Base-by-base conservation (phyloP, 768 basidiomycete species). In the Tulasnella sp. region DNA sequence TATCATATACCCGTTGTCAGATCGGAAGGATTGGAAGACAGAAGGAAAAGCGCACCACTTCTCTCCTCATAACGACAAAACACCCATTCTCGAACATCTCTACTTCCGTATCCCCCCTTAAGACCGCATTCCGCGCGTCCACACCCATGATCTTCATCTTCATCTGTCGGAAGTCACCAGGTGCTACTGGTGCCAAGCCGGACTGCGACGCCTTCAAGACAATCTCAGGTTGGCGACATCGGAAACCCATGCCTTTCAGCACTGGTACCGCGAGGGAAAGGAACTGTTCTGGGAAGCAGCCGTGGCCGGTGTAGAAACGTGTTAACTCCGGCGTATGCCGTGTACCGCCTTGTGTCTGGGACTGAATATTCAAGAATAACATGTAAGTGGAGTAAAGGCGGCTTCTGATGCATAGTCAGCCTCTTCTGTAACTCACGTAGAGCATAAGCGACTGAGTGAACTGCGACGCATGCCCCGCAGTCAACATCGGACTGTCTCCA, bases 391-490 rank as follows among this genome's bases (percentile, higher is more conserved):
- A 11, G 24, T 11, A 15, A 22, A 3, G 17, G 8, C 10, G 10
- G 51, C 42, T 45, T 50, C 22, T 27, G 45, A 41, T 5, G 53
- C 7, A 49, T 21, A 45, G 38, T 27, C 29, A 58, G 10, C 19
- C 2, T 12, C 12, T 25, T 19, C 41, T 50, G 60, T 38, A n/a
- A 76, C 85, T 59, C 64, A 91, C 89, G 73, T 91, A 92, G 53
- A 92, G 77, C 73, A 87, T 78, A 17, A 92, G 75, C 0, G 81
- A 75, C 65, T 87, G 85, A 0, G 87, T 87, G 69, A 92, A 92
- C 64, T 88, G 86, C 0, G 85, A 51, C 7, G 34, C 8, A 75
- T 73, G 2, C 62, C 75, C 19, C 53, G 57, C 77, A 2, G 82
- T 75, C 24, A 75, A 69, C 82, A 86, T 85, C 62, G 78, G 71